phyloP scores from a whole-genome alignment of 1,284 basidiomycete genomes.

The Rhodotorula sp. region DNA sequence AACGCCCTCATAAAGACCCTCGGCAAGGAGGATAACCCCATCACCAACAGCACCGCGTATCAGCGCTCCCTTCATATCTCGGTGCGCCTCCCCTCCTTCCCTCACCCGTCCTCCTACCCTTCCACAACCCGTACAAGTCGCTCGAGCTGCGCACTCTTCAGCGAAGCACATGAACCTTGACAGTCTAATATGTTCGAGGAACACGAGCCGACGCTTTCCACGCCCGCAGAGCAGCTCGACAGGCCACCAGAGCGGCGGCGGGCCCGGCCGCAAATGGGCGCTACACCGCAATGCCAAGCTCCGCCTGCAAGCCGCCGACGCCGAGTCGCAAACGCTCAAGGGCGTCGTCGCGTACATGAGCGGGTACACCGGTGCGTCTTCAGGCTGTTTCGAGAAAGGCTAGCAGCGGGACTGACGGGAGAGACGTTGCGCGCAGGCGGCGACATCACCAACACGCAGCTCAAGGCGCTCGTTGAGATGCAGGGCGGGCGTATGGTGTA shows the following conservation, averaged over 20 bases:
- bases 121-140: rapidly evolving
- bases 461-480: slow-evolving; percentile 28
- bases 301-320: slow-evolving; percentile 20
- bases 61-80: slow-evolving; percentile 18
- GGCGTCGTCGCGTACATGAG: slow-evolving; percentile 31
- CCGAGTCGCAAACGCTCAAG: slow-evolving; percentile 17
- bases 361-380: slow-evolving; percentile 28
- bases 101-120: too few relatives aligned
- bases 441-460: slow-evolving; percentile 26
- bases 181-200: too few relatives aligned
- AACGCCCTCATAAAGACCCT: slow-evolving; percentile 22
- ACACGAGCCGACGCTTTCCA: too few relatives aligned
- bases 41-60: slow-evolving; percentile 30
- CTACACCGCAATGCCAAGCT: slow-evolving; percentile 37
- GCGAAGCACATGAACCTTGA: too few relatives aligned
- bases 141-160: too few relatives aligned
- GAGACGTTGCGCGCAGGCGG: slow-evolving; percentile 6
- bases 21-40: slow-evolving; percentile 26
- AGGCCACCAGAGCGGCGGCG: slow-evolving; percentile 37
- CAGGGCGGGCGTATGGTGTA: slow-evolving; percentile 28
- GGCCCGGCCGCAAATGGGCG: slow-evolving; percentile 14
- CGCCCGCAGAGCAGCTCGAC: slow-evolving; percentile 28
- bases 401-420: background rate
- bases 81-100: background rate
- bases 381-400: too few relatives aligned